Conservation (phyloP, 106 monocot species). For the Ottelia alismoides region DNA sequence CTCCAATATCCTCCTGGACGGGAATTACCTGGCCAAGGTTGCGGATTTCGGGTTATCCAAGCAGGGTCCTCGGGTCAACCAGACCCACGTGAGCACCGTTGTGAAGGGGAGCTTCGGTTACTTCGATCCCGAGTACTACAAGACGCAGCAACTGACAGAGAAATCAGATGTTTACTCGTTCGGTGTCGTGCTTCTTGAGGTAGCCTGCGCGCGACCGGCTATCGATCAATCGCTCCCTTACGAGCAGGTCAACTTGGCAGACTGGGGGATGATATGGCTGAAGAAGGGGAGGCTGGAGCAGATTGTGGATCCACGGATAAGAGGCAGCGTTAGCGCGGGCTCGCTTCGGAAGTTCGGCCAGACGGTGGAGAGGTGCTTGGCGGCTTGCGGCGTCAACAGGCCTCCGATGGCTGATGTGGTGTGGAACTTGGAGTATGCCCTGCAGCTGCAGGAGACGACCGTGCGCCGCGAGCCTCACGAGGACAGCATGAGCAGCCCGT, state of each 20-base stretch:
- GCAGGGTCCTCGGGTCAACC: background rate
- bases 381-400: constrained; percentile 14
- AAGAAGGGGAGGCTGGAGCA: constrained; percentile 8
- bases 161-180: constrained; percentile 30
- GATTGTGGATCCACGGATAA: constrained; percentile 11
- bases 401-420: constrained; percentile 23
- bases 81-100: constrained; percentile 15
- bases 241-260: constrained; percentile 27
- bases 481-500: too few relatives aligned
- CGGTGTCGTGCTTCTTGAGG: constrained; percentile 25
- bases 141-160: constrained; percentile 15
- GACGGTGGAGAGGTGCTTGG: constrained; percentile 18
- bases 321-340: background rate
- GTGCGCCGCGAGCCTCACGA: background rate
- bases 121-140: constrained; percentile 22
- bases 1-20: constrained; percentile 19
- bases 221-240: constrained; percentile 10
- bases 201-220: constrained; percentile 19
- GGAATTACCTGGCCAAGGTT: constrained; percentile 15
- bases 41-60: constrained; percentile 20
- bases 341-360: constrained; percentile 13
- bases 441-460: constrained; percentile 13
- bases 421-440: constrained; percentile 19
- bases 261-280: constrained; percentile 18
- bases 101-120: constrained; percentile 29